Base-by-base conservation (phyloP, 768 basidiomycete species). In the Sutorius australiensis region DNA sequence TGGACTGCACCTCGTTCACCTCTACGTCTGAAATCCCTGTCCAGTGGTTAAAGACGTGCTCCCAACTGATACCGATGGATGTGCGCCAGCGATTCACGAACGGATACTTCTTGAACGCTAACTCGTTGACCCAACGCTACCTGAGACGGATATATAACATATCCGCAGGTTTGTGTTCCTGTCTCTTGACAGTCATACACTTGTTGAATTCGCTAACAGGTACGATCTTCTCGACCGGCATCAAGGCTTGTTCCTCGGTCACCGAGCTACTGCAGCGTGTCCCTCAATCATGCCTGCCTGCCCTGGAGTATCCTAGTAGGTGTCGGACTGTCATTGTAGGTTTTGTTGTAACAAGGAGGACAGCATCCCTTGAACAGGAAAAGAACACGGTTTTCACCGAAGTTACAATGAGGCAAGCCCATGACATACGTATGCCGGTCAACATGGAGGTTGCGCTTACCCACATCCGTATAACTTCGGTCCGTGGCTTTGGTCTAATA, bases 1-100 rank as follows among this genome's bases (percentile, higher is more conserved):
- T 93, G 31, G 92, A 95, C 60, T 92, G 86, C 69, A 92, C 91
- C 33, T 79, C 78, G 9, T 92, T 93, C 65, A 77, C 82, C 3
- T 76, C 85, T 2, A 77, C 79, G 10, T 89, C 89, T 0, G 89
- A 92, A 68, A 74, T 92, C 8, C 92, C 92, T 0, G 72, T 89
- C 9, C 86, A 88, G 56, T 91, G 87, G 87, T 64, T 92, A 42
- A 89, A 87, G 67, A 86, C 82, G 49, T 85, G 87, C 54, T 79
- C 83, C 12, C 88, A 92, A 64, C 72, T 89, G 17, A 80, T 88
- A 49, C 89, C 92, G 6, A 65, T 68, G 24, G 89, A 92, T 54
- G 78, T 91, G 50, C 79, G 85, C 38, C 64, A 69, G 30, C 80
- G 82, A n/a, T 84, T 89, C 62, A 57, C 67, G 32, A 79, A 69